Base-by-base conservation (phyloP, 768 basidiomycete genomes). In the Suillus fuscotomentosus region DNA sequence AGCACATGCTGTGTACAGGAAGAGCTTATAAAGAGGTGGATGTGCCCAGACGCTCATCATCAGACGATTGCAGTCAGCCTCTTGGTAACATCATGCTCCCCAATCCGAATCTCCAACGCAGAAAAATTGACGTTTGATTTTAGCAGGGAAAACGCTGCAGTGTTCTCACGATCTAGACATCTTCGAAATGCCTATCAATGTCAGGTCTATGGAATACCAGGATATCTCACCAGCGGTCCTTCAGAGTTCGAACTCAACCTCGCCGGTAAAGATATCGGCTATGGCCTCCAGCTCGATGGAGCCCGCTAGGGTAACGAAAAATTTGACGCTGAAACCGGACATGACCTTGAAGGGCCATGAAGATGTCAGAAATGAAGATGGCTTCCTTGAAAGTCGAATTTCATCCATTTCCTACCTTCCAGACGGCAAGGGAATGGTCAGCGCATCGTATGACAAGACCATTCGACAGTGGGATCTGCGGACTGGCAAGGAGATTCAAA, bases 361-460 rank as follows among this genome's bases (percentile, higher is more conserved):
- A 31, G 31, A 31, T 5, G 31, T 31, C 31, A 31, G 31, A 31
- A 31, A 31, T 31, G 0, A 31, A 31, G 5, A 31, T 5, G 31
- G 31, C 31, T 31, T 31, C 31, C 0, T 31, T 31, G 31, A 31
- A 31, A 31, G 4, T 31, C 31, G 4, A 31, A 31, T 31, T 51
- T 31, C 51, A 13, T 34, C 3, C 51, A 54, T 63, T 24, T 39
- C 60, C 38, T 67, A 64, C 60, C 50, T 66, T n/a, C 66, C 66
- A 2, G 65, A 65, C 41, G 60, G 64, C 0, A 53, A 61, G 39
- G 2, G 6, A 54, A 55, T 55, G 34, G 24, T 48, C 11, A 43
- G 60, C 22, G 68, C 64, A 3, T 66, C 66, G 8, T 43, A 20
- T 1, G 73, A 72, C 36, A 48, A 45, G 55, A 39, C 55, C 14